Conservation (phyloP, 2,329 filamentous ascomycete species). For the Hymenoscyphus fructigenus region DNA sequence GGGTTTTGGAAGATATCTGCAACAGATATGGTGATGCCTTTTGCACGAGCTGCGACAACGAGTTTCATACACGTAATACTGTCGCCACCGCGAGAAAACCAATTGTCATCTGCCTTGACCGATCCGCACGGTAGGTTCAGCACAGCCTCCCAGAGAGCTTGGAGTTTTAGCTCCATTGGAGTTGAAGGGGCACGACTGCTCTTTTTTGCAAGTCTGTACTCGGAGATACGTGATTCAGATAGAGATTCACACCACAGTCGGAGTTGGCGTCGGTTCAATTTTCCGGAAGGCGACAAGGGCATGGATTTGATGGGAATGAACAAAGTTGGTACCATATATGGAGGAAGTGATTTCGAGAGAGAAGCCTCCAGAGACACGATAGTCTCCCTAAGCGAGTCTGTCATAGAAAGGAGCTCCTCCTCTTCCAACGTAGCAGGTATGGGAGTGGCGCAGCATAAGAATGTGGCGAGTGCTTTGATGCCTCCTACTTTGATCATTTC, state of each 20-base stretch:
- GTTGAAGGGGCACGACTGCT: slow-evolving; percentile 7
- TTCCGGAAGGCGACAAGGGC: slow-evolving; percentile 36
- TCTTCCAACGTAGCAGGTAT: not conserved
- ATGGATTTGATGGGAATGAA: slow-evolving; percentile 35
- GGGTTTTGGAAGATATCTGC: slow-evolving; percentile 43
- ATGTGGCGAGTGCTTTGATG: not conserved
- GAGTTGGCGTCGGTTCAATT: slow-evolving; percentile 40
- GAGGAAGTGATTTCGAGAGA: slow-evolving; percentile 19
- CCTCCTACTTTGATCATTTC: slow-evolving; percentile 9
- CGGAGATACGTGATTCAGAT: not conserved
- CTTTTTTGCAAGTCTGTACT: slow-evolving; percentile 9
- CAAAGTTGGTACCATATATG: slow-evolving; percentile 38
- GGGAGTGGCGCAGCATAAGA: not conserved
- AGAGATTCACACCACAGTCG: slow-evolving; percentile 22
- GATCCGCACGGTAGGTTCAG: slow-evolving; percentile 42
- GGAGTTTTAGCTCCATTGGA: slow-evolving; percentile 21
- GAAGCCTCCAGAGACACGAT: not conserved
- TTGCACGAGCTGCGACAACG: slow-evolving; percentile 38
- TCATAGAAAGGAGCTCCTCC: not conserved
- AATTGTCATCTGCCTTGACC: slow-evolving; percentile 35
- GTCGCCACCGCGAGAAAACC: slow-evolving; percentile 39
- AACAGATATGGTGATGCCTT: slow-evolving; percentile 40
- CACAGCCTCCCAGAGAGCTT: slow-evolving; percentile 34
- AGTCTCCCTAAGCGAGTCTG: not conserved
- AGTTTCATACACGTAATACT: slow-evolving; percentile 42